phyloP scores from a whole-genome alignment of 306 rosid genomes.

The Erythrophleum fordii region DNA sequence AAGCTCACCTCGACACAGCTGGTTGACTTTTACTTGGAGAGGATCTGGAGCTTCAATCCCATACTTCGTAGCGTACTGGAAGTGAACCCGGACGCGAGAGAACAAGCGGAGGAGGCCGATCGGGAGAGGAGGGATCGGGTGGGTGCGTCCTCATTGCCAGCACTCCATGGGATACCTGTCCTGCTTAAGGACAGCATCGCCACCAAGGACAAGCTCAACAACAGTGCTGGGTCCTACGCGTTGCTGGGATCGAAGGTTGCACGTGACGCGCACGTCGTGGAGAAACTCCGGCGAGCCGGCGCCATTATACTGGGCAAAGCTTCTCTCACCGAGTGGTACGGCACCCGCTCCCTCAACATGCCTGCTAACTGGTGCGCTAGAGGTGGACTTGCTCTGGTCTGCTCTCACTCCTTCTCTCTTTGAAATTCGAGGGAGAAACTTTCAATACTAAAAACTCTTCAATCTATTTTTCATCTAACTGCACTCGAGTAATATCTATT shows the following conservation, averaged over 20 bases:
- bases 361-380: constrained; percentile 57
- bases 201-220: constrained; percentile 66
- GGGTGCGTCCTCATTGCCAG: not conserved
- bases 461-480: too few relatives aligned
- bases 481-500: too few relatives aligned
- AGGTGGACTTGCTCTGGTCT: constrained; percentile 47
- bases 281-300: constrained; percentile 53
- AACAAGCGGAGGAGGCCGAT: constrained; percentile 72
- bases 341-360: constrained; percentile 32
- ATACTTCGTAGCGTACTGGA: constrained; percentile 63
- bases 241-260: constrained; percentile 64
- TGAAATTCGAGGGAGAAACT: too few relatives aligned
- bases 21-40: constrained; percentile 54
- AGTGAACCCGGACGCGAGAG: constrained; percentile 65
- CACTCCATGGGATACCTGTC: constrained; percentile 64
- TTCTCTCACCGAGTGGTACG: constrained; percentile 61
- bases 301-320: constrained; percentile 67
- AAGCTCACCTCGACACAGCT: constrained; percentile 57
- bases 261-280: constrained; percentile 54
- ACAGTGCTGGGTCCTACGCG: constrained; percentile 61
- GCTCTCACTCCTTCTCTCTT: not conserved
- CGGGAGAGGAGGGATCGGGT: constrained; percentile 39
- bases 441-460: too few relatives aligned
- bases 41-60: constrained; percentile 56
- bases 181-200: constrained; percentile 64